A percentile compares a stretch with the other conserved stretches of the same genome.
phyloP scores from a whole-genome alignment of 108 stramenopile genomes.

The Stephanodiscus triporus region DNA sequence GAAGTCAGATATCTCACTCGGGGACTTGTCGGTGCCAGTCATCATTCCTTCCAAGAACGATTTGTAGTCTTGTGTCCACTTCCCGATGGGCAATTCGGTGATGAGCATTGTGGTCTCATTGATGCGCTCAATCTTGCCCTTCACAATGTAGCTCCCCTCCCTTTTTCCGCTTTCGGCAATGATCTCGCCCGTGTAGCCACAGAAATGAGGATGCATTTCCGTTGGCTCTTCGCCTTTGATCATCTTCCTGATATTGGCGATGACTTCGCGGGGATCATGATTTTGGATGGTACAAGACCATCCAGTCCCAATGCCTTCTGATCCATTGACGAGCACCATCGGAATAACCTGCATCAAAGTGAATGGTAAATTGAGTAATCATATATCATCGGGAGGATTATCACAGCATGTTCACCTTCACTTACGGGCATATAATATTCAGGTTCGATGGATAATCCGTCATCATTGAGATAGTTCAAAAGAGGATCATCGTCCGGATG shows the following conservation, averaged over 20 bases:
- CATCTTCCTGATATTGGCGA: slow-evolving; percentile 85
- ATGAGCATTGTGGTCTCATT: slow-evolving; percentile 88
- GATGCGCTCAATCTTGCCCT: slow-evolving; percentile 81
- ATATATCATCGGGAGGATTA: no score
- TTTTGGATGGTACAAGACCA: slow-evolving; percentile 86
- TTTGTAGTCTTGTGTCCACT: slow-evolving; percentile 99
- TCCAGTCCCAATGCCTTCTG: slow-evolving; percentile 99
- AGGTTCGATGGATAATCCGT: slow-evolving; percentile 97
- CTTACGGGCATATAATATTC: slow-evolving; percentile 94
- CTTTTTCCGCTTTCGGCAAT: slow-evolving; percentile 54
- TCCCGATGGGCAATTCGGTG: slow-evolving; percentile 95
- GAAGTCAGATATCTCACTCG: slow-evolving; percentile 90
- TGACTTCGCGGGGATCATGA: slow-evolving; percentile 90
- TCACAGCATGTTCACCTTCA: no score
- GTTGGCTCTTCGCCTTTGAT: slow-evolving; percentile 72
- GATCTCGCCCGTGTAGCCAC: slow-evolving; percentile 86
- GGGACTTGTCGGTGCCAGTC: slow-evolving; percentile 56
- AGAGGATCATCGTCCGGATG: slow-evolving; percentile 98
- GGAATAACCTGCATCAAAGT: no score
- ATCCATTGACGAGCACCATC: slow-evolving; percentile 85
- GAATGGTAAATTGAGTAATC: no score
- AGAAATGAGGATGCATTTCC: slow-evolving; percentile 80
- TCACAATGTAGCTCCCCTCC: slow-evolving; percentile 57
- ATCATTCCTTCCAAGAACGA: slow-evolving; percentile 72
- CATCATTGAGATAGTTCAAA: slow-evolving; percentile 93